These are phyloP conservation scores for Zasmidium cellare DNA, from an alignment of 2,329 filamentous ascomycete species.

Conservation along the genomic window DNA sequence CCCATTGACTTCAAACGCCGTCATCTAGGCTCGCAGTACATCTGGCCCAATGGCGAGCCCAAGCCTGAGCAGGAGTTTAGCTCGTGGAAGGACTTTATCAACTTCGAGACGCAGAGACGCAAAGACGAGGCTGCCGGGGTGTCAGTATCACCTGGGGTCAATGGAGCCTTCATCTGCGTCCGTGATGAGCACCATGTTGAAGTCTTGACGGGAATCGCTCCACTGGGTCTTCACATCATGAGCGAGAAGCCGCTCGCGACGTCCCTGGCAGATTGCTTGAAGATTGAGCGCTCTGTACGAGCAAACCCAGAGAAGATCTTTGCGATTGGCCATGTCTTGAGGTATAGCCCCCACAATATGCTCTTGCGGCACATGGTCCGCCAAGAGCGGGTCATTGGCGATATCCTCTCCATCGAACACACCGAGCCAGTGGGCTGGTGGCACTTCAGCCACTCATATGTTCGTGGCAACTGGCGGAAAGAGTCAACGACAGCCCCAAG, in stretches of 20 bases:
- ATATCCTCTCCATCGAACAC: constrained; percentile 83
- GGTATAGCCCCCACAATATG: constrained; percentile 92
- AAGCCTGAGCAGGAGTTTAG: constrained; percentile 69
- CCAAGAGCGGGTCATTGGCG: constrained; percentile 74
- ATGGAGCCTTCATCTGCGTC: constrained; percentile 69
- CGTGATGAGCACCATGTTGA: constrained; percentile 86
- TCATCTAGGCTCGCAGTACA: constrained; percentile 68
- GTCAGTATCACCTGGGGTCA: constrained; percentile 42
- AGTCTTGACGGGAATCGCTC: constrained; percentile 72
- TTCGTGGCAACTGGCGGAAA: constrained; percentile 91
- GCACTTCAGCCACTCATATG: constrained; percentile 91
- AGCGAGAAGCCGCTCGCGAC: constrained; percentile 94
- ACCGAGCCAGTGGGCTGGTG: constrained; percentile 95
- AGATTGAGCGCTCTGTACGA: constrained; percentile 52
- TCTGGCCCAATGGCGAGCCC: constrained; percentile 60
- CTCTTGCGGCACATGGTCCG: constrained; percentile 76
- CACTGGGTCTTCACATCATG: constrained; percentile 74
- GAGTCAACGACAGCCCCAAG: constrained; percentile 75
- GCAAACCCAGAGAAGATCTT: constrained; percentile 57
- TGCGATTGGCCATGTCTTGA: constrained; percentile 88
- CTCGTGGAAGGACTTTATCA: constrained; percentile 74
- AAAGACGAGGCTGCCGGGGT: constrained; percentile 51
- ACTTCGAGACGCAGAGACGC: constrained; percentile 67
- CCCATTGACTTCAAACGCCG: constrained; percentile 75
- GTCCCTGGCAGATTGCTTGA: constrained; percentile 73